Conservation (phyloP, 2,329 filamentous ascomycete genomes). For the Fusarium cicatricum region DNA sequence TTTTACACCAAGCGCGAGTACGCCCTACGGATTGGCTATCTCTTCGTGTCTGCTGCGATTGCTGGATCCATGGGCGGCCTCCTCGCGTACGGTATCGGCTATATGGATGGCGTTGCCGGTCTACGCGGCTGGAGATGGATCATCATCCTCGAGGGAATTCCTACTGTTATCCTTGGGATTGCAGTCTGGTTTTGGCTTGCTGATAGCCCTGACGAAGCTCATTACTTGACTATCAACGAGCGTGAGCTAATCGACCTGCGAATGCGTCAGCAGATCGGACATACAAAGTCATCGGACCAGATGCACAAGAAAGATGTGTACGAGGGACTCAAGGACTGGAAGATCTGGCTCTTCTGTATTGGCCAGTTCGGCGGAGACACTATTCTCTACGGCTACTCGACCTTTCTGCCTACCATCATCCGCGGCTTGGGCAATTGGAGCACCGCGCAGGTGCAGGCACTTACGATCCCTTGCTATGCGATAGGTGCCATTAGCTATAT, state of each 20-base stretch:
- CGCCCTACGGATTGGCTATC: constrained; percentile 37
- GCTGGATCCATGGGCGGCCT: constrained; percentile 40
- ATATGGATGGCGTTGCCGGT: constrained; percentile 41
- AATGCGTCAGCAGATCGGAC: constrained; percentile 42
- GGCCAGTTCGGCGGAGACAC: constrained; percentile 69
- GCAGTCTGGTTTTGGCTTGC: constrained; percentile 43
- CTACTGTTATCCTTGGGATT: constrained; percentile 46
- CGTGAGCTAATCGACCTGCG: constrained; percentile 46
- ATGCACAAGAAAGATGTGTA: constrained; percentile 63
- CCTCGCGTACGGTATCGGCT: constrained; percentile 46
- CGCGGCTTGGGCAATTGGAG: constrained; percentile 60
- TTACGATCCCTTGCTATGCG: constrained; percentile 73
- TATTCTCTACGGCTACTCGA: constrained; percentile 69
- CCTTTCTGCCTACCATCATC: constrained; percentile 74
- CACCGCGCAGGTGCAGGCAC: constrained; percentile 61
- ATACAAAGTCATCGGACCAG: constrained; percentile 40
- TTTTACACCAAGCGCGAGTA: constrained; percentile 41
- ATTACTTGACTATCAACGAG: constrained; percentile 64
- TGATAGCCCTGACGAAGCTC: constrained; percentile 56
- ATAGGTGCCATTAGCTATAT: constrained; percentile 69
- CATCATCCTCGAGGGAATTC: constrained; percentile 59
- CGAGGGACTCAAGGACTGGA: constrained; percentile 64
- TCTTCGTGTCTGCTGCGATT: constrained; percentile 39
- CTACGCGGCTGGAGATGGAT: constrained; percentile 63
- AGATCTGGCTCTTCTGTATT: constrained; percentile 68